Percentiles rank a stretch among this genome's conserved stretches.
These are phyloP conservation scores for Didymella pomorum DNA, from an alignment of 2,329 filamentous ascomycete genomes.

Conservation along the genomic window DNA sequence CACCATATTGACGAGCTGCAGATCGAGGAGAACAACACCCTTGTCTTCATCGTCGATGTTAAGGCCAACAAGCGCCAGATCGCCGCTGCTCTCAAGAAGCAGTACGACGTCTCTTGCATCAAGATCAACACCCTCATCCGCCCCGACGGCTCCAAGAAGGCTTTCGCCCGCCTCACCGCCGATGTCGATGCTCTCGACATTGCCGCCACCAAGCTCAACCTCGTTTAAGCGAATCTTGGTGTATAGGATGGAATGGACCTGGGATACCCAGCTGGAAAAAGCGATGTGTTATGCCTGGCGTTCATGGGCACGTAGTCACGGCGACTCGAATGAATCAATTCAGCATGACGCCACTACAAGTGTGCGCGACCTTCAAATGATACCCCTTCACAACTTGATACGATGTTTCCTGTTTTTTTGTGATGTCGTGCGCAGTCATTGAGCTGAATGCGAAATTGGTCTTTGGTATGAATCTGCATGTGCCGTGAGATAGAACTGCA, in stretches of 20 bases:
- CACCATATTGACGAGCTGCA: conserved; percentile 7
- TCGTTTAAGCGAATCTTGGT: conserved; percentile 73
- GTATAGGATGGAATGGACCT: conserved; percentile 40
- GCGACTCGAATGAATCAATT: conserved; percentile 50
- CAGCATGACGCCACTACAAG: conserved; percentile 41
- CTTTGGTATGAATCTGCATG: background rate
- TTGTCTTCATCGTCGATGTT: conserved; percentile 95
- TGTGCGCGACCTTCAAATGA: conserved; percentile 24
- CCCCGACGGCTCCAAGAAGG: conserved; percentile 98
- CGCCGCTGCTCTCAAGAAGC: conserved; percentile 97
- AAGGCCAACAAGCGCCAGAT: conserved; percentile 98
- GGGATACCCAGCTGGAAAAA: conserved; percentile 48
- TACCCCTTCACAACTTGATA: conserved; percentile 20
- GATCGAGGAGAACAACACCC: conserved; percentile 99
- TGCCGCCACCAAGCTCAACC: conserved; percentile 97
- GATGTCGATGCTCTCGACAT: conserved; percentile 99
- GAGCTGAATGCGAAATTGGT: background rate
- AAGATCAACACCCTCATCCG: conserved; percentile 99
- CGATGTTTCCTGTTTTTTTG: background rate
- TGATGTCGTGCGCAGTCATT: background rate
- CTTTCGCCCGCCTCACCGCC: conserved; percentile 91
- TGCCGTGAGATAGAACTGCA: background rate
- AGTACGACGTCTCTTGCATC: conserved; percentile 96
- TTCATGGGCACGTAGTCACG: conserved; percentile 50
- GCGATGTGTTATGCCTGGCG: conserved; percentile 48